phyloP scores from a whole-genome alignment of 148 eudicot species.

The Rhododendron griersonianum region DNA sequence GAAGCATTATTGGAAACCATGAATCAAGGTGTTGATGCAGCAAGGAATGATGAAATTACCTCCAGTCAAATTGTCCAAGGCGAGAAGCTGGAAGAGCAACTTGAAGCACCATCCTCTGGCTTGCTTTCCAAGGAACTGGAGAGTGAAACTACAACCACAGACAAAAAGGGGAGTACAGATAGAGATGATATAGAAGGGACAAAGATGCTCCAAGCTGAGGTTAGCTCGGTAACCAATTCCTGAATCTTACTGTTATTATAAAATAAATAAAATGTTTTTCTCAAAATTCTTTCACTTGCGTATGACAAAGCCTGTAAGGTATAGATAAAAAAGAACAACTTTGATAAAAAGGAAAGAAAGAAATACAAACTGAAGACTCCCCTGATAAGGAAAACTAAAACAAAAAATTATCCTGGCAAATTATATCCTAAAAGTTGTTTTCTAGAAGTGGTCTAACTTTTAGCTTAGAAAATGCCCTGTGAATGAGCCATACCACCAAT shows the following conservation, averaged over 20 bases:
- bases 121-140: not conserved
- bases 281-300: not conserved
- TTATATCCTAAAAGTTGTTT: not conserved
- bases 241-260: not conserved
- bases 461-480: not conserved
- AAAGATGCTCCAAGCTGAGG: not conserved
- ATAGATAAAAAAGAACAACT: not conserved
- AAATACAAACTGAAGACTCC: not conserved
- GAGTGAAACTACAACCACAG: slow-evolving; percentile 5
- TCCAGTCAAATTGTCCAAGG: not conserved
- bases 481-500: not conserved
- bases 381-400: not conserved
- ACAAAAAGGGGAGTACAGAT: not conserved
- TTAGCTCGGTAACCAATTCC: not conserved
- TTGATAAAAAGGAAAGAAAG: not conserved
- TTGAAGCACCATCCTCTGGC: not conserved
- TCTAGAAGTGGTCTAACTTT: too few species aligned
- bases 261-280: not conserved
- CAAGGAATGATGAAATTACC: not conserved
- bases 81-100: slow-evolving; percentile 7
- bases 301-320: not conserved
- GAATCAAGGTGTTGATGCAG: slow-evolving; percentile 7
- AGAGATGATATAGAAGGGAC: not conserved
- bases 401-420: not conserved
- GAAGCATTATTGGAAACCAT: not conserved